These are phyloP conservation scores for Camelina neglecta DNA, from an alignment of 345 rosid species.

Conservation along the genomic window DNA sequence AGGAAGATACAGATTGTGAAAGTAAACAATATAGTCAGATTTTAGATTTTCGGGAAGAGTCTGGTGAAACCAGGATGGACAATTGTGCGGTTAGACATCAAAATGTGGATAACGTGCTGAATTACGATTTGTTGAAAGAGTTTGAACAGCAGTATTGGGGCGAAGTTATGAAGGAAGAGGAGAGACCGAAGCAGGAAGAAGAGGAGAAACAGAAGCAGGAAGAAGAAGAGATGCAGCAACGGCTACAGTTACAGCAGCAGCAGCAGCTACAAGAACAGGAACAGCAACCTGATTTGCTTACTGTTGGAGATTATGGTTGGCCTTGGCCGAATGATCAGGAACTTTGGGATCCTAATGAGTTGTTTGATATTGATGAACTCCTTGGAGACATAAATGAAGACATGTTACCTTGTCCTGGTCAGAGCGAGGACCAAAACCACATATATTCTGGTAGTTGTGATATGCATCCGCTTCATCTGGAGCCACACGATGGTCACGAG, in stretches of 20 bases:
- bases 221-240: slow-evolving; percentile 27
- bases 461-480: slow-evolving; percentile 34
- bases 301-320: slow-evolving; percentile 41
- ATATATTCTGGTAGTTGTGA: not conserved
- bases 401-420: slow-evolving; percentile 7
- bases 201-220: slow-evolving; percentile 3
- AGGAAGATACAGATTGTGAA: slow-evolving; percentile 44
- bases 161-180: slow-evolving; percentile 12
- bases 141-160: slow-evolving; percentile 37
- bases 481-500: slow-evolving; percentile 34
- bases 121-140: slow-evolving; percentile 25
- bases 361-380: slow-evolving; percentile 66
- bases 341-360: slow-evolving; percentile 46
- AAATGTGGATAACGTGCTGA: not conserved
- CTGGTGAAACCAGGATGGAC: not conserved
- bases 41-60: slow-evolving; percentile 15
- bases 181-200: slow-evolving; percentile 27
- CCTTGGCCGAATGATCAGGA: not conserved
- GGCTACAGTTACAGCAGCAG: not conserved
- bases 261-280: not conserved
- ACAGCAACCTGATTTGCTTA: slow-evolving; percentile 11
- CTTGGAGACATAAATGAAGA: slow-evolving; percentile 43
- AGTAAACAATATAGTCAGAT: slow-evolving; percentile 18
- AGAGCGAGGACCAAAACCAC: slow-evolving; percentile 5
- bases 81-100: not conserved